These are phyloP conservation scores for Skeletonema costatum DNA, from an alignment of 108 stramenopile species.

Conservation along the genomic window DNA sequence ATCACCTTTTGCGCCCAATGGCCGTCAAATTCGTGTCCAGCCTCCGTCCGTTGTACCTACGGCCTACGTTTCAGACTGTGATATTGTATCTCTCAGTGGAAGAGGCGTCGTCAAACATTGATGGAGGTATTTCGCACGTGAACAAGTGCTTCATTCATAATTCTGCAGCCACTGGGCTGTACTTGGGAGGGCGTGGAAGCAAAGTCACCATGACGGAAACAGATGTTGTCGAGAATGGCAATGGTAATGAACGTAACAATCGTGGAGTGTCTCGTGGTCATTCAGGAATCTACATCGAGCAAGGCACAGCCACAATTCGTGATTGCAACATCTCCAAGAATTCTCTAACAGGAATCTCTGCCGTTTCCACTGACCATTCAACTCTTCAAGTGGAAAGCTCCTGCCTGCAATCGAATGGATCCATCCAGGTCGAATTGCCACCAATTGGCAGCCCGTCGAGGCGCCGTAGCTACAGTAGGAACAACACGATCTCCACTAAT, in stretches of 20 bases:
- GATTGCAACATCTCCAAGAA: constrained; percentile 82
- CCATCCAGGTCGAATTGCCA: constrained; percentile 77
- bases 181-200: constrained; percentile 74
- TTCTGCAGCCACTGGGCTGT: constrained; percentile 85
- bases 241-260: constrained; percentile 56
- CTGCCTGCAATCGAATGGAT: constrained; percentile 71
- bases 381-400: constrained; percentile 56
- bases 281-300: constrained; percentile 82
- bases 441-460: constrained; percentile 50
- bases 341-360: constrained; percentile 77
- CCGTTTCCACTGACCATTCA: constrained; percentile 72
- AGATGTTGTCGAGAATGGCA: constrained; percentile 76
- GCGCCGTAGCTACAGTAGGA: constrained; percentile 39
- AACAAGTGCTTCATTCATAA: constrained; percentile 65
- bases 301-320: constrained; percentile 64
- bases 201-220: constrained; percentile 47
- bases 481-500: constrained; percentile 52
- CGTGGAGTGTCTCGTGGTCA: constrained; percentile 80
- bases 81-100: constrained; percentile 64
- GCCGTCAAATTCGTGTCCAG: constrained; percentile 24
- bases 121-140: constrained; percentile 63
- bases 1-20: constrained; percentile 47
- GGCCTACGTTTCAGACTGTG: constrained; percentile 54
- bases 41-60: constrained; percentile 45
- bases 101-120: constrained; percentile 80